Percentiles rank a stretch among this genome's conserved stretches.
phyloP scores from a whole-genome alignment of 805 yeast species.

The Starmerella tilneyi region DNA sequence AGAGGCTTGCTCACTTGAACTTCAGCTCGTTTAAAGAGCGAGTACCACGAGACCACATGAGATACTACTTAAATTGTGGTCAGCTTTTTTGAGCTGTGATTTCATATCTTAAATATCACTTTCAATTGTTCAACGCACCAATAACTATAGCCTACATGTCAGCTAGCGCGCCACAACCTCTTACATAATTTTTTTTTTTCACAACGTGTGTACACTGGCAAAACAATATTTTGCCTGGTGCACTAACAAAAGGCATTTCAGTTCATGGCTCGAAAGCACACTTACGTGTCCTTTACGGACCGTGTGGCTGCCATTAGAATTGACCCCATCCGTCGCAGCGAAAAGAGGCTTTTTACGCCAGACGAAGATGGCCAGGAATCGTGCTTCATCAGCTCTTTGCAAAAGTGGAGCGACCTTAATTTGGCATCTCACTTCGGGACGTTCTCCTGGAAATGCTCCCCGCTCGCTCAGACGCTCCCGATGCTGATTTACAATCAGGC shows the following conservation, averaged over 20 bases:
- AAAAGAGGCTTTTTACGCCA: conserved; percentile 25
- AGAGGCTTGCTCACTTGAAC: too few relatives aligned
- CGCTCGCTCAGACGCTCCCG: conserved; percentile 58
- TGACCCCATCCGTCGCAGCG: conserved; percentile 45
- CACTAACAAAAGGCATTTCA: background rate
- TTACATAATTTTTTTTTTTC: conserved; percentile 7
- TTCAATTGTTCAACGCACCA: background rate
- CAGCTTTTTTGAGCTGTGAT: too few relatives aligned
- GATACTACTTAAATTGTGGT: too few relatives aligned
- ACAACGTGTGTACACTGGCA: background rate
- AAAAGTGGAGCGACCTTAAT: conserved; percentile 83
- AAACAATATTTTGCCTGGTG: background rate
- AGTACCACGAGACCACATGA: too few relatives aligned
- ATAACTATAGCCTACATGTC: too few relatives aligned
- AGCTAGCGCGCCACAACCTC: conserved; percentile 1
- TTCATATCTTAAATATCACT: background rate
- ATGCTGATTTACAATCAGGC: conserved; percentile 65
- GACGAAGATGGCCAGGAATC: conserved; percentile 37
- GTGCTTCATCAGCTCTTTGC: conserved; percentile 65
- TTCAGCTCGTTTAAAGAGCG: too few relatives aligned
- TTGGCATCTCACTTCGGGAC: conserved; percentile 59
- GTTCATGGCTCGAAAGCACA: conserved; percentile 18
- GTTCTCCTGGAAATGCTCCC: conserved; percentile 47
- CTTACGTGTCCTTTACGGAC: conserved; percentile 66
- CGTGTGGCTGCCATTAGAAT: conserved; percentile 74